Base-by-base conservation (phyloP, 2,329 filamentous ascomycete species). In the Scedosporium dehoogii region DNA sequence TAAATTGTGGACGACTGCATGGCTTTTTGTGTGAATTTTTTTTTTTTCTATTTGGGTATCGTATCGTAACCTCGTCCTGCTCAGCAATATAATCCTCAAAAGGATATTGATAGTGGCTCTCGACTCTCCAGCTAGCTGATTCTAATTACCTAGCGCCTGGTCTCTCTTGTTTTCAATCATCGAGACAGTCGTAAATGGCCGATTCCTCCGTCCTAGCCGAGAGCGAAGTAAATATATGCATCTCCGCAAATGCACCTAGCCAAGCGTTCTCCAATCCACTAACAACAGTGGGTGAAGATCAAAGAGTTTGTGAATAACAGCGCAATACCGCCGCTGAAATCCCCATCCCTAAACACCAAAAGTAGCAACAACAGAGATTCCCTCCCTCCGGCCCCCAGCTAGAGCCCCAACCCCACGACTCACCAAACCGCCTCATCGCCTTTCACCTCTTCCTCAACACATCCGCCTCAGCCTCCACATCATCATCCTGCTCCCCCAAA, bases 401-500 rank as follows among this genome's bases (percentile, higher is more conserved):
- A 6, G 16, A 14, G 6, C 44, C 1, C 3, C 44, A 18, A 48
- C n/a, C 1, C 6, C 51, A 56, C 51, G 6, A 14, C n/a, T n/a
- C 51, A 23, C n/a, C 21, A 25, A 56, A 9, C 21, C 21, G 23
- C 4, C 6, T 18, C 12, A 16, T 29, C 27, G 9, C 14, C 46
- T 29, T 9, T 62, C 71, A 71, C 66, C 72, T 76, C 70, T 72
- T 76, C 25, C 73, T 73, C 63, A 76, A 51, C 3, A 73, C 72
- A 69, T 77, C 74, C n/a, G 71, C 70, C 68, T 77, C 70, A 2
- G 70, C 77, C 67, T 78, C 69, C 27, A 69, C 72, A 69, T 82
- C 80, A 67, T 83, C 80, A 65, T 83, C 81, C 2, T 72, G 80
- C 68, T 80, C 80, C 3, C 79, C 80, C 59, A 82, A 66, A 65